Conservation (phyloP, 495 filamentous ascomycete genomes). For the Tirmania nivea region DNA sequence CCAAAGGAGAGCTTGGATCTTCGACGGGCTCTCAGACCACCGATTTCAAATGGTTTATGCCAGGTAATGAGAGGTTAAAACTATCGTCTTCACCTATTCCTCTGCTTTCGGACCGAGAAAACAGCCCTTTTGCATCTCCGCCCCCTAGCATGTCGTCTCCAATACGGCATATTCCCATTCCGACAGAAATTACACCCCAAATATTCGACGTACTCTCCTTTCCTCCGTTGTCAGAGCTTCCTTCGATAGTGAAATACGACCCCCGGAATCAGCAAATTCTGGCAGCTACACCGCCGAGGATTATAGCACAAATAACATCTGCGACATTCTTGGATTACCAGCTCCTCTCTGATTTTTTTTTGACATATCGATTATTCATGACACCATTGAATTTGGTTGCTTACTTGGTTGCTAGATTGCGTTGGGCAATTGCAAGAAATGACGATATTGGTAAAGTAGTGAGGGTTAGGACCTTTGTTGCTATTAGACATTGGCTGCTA, state of each 20-base stretch:
- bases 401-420: constrained; percentile 62
- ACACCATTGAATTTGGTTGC: constrained; percentile 51
- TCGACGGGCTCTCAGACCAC: constrained; percentile 10
- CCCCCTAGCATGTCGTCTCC: constrained; percentile 16
- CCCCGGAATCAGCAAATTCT: constrained; percentile 47
- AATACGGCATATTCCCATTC: constrained; percentile 2
- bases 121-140: constrained; percentile 23
- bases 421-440: constrained; percentile 62
- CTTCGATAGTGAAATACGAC: constrained; percentile 67
- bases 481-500: constrained; percentile 89
- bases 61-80: not conserved
- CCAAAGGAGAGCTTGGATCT: constrained; percentile 13
- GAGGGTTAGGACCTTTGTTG: constrained; percentile 84
- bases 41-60: not conserved
- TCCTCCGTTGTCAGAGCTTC: constrained; percentile 47
- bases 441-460: constrained; percentile 83
- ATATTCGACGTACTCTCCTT: constrained; percentile 68
- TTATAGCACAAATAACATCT: constrained; percentile 96
- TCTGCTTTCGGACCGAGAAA: constrained; percentile 17
- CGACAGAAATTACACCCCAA: constrained; percentile 25
- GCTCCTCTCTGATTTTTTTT: constrained; percentile 91
- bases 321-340: constrained; percentile 93
- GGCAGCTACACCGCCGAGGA: constrained; percentile 73
- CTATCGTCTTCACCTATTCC: constrained; percentile 20
- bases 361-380: constrained; percentile 78